Evolutionary conservation across 2,329 filamentous ascomycete genomes (phyloP).

Genomic region (Ophioceras dolichostomum): DNA sequence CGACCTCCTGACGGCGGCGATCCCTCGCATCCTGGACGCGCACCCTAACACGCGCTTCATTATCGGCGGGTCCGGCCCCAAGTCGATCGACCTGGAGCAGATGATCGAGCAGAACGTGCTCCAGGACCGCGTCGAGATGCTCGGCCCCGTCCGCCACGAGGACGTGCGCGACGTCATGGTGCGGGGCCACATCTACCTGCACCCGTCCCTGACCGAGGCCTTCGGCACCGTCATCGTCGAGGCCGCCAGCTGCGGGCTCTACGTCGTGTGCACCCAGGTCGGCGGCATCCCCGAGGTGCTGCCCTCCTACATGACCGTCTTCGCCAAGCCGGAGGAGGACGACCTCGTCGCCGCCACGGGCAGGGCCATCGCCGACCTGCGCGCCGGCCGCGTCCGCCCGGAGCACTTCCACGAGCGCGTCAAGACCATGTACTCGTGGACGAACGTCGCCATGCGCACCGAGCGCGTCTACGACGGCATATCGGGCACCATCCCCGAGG

Average conservation of each 20-base stretch:
- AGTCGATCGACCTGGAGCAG: conserved; percentile 94
- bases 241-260: conserved; percentile 87
- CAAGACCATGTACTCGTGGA: conserved; percentile 98
- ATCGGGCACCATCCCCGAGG: conserved; percentile 70
- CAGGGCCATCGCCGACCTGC: conserved; percentile 74
- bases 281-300: conserved; percentile 95
- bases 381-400: conserved; percentile 77
- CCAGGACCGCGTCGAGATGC: conserved; percentile 84
- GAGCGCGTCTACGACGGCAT: conserved; percentile 95
- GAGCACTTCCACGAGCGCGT: conserved; percentile 96
- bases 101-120: conserved; percentile 94
- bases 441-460: conserved; percentile 84
- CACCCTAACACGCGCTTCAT: conserved; percentile 94
- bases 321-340: conserved; percentile 93
- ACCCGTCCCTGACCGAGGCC: conserved; percentile 88
- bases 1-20: conserved; percentile 89
- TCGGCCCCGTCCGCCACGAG: conserved; percentile 87
- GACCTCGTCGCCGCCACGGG: conserved; percentile 84
- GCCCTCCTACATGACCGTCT: conserved; percentile 92
- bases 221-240: conserved; percentile 98
- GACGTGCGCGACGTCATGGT: conserved; percentile 98
- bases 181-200: conserved; percentile 88
- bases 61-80: conserved; percentile 89
- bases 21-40: conserved; percentile 78
- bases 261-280: conserved; percentile 92